These are phyloP conservation scores for Stagonosporopsis tanaceti DNA, from an alignment of 2,329 filamentous ascomycete species.

Conservation along the genomic window DNA sequence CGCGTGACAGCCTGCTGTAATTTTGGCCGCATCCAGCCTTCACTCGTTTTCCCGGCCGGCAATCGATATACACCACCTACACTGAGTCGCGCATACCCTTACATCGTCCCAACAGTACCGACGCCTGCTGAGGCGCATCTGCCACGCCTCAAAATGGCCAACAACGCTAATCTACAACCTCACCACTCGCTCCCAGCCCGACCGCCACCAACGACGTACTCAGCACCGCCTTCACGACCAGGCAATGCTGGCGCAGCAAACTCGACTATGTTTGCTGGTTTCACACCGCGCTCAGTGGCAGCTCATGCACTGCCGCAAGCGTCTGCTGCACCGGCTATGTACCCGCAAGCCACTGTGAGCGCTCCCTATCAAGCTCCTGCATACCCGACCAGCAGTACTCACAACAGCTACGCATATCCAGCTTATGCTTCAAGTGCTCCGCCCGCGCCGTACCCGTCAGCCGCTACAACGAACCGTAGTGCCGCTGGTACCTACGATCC, in stretches of 20 bases:
- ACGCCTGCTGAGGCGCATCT: constrained; percentile 12
- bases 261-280: constrained; percentile 59
- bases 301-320: constrained; percentile 47
- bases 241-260: constrained; percentile 34
- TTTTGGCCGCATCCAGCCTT: constrained; percentile 15
- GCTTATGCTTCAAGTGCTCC: constrained; percentile 60
- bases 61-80: constrained; percentile 9
- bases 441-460: constrained; percentile 31
- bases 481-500: constrained; percentile 64
- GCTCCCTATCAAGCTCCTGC: constrained; percentile 49
- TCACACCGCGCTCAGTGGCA: constrained; percentile 66
- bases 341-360: constrained; percentile 53
- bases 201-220: constrained; percentile 67
- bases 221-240: constrained; percentile 68
- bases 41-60: constrained; percentile 21
- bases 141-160: constrained; percentile 26
- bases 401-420: constrained; percentile 75
- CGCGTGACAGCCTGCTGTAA: constrained; percentile 14
- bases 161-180: constrained; percentile 44
- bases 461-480: constrained; percentile 40
- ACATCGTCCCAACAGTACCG: constrained; percentile 7
- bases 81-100: constrained; percentile 14
- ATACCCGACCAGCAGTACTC: constrained; percentile 56
- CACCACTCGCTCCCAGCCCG: constrained; percentile 77
- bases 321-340: constrained; percentile 44